Base-by-base conservation (phyloP, 2,329 filamentous ascomycete genomes). In the Nigrospora osmanthi region DNA sequence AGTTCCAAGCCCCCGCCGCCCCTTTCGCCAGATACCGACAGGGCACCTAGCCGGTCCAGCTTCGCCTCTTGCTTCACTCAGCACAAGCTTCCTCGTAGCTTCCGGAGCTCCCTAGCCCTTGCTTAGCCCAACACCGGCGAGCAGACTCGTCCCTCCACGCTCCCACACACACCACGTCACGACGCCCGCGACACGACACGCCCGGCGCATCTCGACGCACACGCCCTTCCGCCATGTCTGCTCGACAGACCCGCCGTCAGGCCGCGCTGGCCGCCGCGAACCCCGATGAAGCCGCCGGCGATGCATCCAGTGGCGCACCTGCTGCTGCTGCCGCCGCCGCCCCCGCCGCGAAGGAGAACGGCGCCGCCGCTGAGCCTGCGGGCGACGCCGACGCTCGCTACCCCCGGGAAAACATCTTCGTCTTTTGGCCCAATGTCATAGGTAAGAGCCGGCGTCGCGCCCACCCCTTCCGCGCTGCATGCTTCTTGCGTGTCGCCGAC, bases 371-470 rank as follows among this genome's bases (percentile, higher is more conserved):
- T 43, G 56, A 63, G 42, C 52, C 57, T 42, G 52, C 56, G 19
- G 45, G 62, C 49, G 58, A 60, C 48, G 57, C 54, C 43, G 61
- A 65, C 49, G 68, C 59, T 35, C 56, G 65, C 40, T 53, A 64
- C 40, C 60, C 67, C 11, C 61, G 66, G 36, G 86, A 90, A 66
- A 91, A 91, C 63, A 85, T 91, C 52, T 91, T 90, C 53, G 65
- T 90, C 31, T 90, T 91, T 66, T 83, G 78, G 66, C 87, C 87
- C 30, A 91, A 91, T 58, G 72, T 91, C 35, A 90, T 91, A 56
- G 87, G 85, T 89, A 71, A 52, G 76, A 23, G 15, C 6, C 23
- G 16, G 39, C 30, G 13, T 17, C 28, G 5, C 39, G 14, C 28
- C 11, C 19, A 28, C 10, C 38, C 10, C 23, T 17, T 33, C 37